phyloP scores from a whole-genome alignment of 129 eudicot genomes.

The Gnaphalium uliginosum region DNA sequence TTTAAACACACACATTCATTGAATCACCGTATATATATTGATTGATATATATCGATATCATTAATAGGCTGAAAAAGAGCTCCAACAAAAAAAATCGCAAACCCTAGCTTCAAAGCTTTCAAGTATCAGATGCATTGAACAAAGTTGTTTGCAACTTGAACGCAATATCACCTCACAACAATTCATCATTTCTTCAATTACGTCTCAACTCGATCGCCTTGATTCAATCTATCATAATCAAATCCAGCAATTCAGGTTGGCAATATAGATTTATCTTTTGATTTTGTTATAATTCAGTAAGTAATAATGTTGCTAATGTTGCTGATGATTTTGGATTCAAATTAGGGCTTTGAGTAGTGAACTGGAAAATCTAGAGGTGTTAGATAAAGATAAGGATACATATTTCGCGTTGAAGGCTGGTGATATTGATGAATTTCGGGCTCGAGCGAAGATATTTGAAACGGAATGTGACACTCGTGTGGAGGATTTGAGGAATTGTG shows the following conservation, averaged over 20 bases:
- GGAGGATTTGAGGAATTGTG: slow-evolving; percentile 36
- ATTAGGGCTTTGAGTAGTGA: slow-evolving; percentile 56
- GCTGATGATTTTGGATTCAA: slow-evolving; percentile 22
- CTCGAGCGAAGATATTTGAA: slow-evolving; percentile 25
- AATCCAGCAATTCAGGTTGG: slow-evolving; percentile 53
- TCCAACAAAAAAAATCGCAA: slow-evolving; percentile 47
- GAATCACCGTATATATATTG: not conserved
- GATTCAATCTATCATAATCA: slow-evolving; percentile 26
- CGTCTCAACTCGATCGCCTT: slow-evolving; percentile 43
- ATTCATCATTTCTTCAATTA: slow-evolving; percentile 48
- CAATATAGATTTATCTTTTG: not conserved
- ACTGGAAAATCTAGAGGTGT: slow-evolving; percentile 45
- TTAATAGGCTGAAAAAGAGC: slow-evolving; percentile 53
- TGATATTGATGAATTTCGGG: slow-evolving; percentile 49
- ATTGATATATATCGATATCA: not conserved
- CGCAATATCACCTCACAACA: slow-evolving; percentile 49
- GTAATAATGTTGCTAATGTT: not conserved
- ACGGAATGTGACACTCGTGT: slow-evolving; percentile 36
- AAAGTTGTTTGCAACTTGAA: slow-evolving; percentile 50
- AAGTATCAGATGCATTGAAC: slow-evolving; percentile 43
- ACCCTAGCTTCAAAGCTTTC: slow-evolving; percentile 51
- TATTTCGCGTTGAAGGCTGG: slow-evolving; percentile 29
- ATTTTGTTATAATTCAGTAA: not conserved
- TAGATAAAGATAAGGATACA: slow-evolving; percentile 46
- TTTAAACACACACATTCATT: not conserved